Evolutionary conservation across 2,329 filamentous ascomycete genomes (phyloP), one percentile per base, ranked within the genome.

Genomic region (Aurifilum marmelostoma): DNA sequence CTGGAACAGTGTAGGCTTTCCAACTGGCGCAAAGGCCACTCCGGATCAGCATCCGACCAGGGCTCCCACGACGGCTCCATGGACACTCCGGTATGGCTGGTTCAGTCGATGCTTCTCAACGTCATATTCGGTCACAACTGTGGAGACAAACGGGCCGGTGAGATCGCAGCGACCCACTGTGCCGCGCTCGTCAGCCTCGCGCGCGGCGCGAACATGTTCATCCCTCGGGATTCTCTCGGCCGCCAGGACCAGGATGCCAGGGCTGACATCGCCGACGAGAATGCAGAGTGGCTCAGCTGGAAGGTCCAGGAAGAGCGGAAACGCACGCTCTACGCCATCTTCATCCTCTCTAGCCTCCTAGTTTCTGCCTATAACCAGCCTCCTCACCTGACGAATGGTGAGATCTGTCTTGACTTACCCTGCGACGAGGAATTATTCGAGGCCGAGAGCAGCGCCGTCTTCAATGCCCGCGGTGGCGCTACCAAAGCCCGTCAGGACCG

Each of bases 71-170:
- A 93, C 69, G 85, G 85, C 63, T 85, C 88, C 21, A 86, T 89
- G 52, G 89, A 93, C 73, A 95, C 94, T 2, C 95, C 95, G 0
- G 85, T 97, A 54, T 98, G 95, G 94, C 85, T 99, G 34, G 94
- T 98, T 21, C 96, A 98, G 79, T 93, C 95, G 0, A 98, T 98
- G 95, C 84, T 98, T 11, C 85, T 99, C 64, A 98, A 97, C 77
- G 92, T 98, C 50, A 92, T 97, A 21, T 98, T 97, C 77, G 95
- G 95, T 18, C 93, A 97, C 79, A 97, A 97, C 73, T 97, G 94
- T 77, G 93, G 92, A 50, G 95, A 98, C 78, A 95, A 97, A 81
- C 91, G 89, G 66, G 92, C 93, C 29, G 93, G 92, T 70, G 94
- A 97, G 77, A 97, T 97, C 75, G 95, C 95, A 1, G 94, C 91